These are phyloP conservation scores for Cladosporium cucumerinum DNA, from an alignment of 2,329 filamentous ascomycete species.

Conservation along the genomic window DNA sequence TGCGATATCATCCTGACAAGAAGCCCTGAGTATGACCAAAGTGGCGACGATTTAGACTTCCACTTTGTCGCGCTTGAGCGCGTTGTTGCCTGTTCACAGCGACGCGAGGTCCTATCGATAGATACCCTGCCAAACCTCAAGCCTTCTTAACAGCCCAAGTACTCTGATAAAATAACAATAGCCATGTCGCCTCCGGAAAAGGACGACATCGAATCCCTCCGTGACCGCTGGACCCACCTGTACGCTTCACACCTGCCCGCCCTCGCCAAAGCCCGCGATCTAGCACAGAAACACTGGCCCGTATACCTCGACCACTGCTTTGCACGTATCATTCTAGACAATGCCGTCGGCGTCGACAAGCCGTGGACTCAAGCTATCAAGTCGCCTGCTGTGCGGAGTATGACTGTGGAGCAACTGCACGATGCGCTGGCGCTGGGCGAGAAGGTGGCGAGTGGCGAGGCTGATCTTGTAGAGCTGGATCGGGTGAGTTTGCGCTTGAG, in stretches of 20 bases:
- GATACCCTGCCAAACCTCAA: background rate
- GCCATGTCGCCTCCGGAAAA: background rate
- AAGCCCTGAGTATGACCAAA: background rate
- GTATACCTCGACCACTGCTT: slow-evolving; percentile 46
- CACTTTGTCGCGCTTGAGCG: background rate
- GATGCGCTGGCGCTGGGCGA: slow-evolving; percentile 39
- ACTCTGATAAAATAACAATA: background rate
- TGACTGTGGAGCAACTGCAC: slow-evolving; percentile 39
- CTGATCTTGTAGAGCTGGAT: slow-evolving; percentile 40
- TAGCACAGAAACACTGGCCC: slow-evolving; percentile 41
- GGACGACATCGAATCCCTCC: slow-evolving; percentile 19
- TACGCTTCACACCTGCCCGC: slow-evolving; percentile 30
- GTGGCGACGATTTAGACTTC: background rate
- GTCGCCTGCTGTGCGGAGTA: slow-evolving; percentile 44
- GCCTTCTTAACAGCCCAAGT: background rate
- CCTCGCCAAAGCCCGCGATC: slow-evolving; percentile 30
- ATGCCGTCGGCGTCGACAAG: slow-evolving; percentile 36
- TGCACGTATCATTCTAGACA: slow-evolving; percentile 46
- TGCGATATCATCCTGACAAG: background rate
- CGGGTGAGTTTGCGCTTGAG: slow-evolving; percentile 40
- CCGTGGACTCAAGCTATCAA: slow-evolving; percentile 45
- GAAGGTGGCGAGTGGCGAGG: slow-evolving; percentile 37
- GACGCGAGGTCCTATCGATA: background rate
- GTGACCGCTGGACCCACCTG: slow-evolving; percentile 28
- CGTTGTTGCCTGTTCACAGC: background rate